Evolutionary conservation across 129 eudicot species (phyloP).

Genomic region (Arctium lappa): DNA sequence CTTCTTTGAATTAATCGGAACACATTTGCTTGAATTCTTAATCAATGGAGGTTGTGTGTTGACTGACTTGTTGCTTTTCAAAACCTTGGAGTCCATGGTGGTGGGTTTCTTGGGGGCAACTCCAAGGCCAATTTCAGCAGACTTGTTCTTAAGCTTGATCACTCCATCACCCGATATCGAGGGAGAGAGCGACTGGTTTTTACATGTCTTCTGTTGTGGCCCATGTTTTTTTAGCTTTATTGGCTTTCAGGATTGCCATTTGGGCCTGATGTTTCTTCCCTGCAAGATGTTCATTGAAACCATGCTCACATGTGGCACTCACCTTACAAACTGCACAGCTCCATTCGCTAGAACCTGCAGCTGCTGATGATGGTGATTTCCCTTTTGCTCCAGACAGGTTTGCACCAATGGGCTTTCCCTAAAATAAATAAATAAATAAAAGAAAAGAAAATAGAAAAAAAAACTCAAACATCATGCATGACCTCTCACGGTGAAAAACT

Average conservation of each 20-base stretch:
- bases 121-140: neutral
- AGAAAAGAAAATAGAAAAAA: no score
- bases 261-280: conserved; percentile 54
- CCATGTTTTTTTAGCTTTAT: neutral
- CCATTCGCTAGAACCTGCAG: conserved; percentile 18
- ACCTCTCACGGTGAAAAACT: neutral
- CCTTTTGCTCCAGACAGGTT: conserved; percentile 31
- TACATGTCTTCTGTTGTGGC: neutral
- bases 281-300: conserved; percentile 35
- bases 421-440: no score
- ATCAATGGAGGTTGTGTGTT: neutral
- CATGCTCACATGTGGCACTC: conserved; percentile 42
- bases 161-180: neutral
- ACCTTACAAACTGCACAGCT: conserved; percentile 54
- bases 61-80: neutral
- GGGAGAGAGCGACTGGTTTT: neutral
- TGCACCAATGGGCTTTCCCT: conserved; percentile 34
- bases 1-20: neutral
- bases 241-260: conserved; percentile 26
- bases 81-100: neutral
- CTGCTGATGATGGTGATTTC: conserved; percentile 28
- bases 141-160: neutral
- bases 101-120: neutral
- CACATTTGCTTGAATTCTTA: neutral
- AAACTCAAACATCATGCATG: neutral